Evolutionary conservation across 2,329 filamentous ascomycete genomes (phyloP), one percentile per base, ranked within the genome.

Genomic region (Thelonectria blattea): DNA sequence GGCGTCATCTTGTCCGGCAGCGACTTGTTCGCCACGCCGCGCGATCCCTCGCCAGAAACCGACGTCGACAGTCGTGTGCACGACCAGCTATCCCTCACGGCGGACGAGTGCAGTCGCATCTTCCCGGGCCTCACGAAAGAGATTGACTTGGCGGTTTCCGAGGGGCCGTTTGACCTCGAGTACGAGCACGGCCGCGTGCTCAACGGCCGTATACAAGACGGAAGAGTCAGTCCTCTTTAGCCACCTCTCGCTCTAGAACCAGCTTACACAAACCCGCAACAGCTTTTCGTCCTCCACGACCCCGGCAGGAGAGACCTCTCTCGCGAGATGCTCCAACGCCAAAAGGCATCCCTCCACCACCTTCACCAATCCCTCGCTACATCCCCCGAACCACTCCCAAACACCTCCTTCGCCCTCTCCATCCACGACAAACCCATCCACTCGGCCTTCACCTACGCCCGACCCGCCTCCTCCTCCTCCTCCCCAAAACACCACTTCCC

Each of bases 321-420:
- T 7, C 58, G 66, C 14, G 76, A 79, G 52, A 83, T 83, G 81
- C 70, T 27, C 7, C 54, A 80, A 73, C 81, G 83, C 61, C 80
- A 81, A 51, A 76, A 76, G 39, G 81, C 83, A n/a, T 79, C 80
- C 10, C 77, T 87, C 1, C 79, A 84, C 68, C 81, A 84, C 63
- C 77, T 87, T 63, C 74, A 85, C 68, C 79, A 81, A 60, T 83
- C 83, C 5, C 69, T 86, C 12, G 65, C 81, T 30, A 82, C 85
- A 11, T 79, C 81, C 8, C 82, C 83, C 0, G 71, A 76, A 5
- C 74, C 75, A 0, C 65, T 83, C 2, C 83, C 84, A 5, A 76
- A 85, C 69, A 83, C 82, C 24, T 73, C 82, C 65, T 80, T 87
- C 68, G 75, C 81, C 45, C 76, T 87, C 65, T 80, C 79, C 70